These are phyloP conservation scores for Colletotrichum chrysophilum DNA, from an alignment of 2,329 filamentous ascomycete genomes.

Conservation along the genomic window DNA sequence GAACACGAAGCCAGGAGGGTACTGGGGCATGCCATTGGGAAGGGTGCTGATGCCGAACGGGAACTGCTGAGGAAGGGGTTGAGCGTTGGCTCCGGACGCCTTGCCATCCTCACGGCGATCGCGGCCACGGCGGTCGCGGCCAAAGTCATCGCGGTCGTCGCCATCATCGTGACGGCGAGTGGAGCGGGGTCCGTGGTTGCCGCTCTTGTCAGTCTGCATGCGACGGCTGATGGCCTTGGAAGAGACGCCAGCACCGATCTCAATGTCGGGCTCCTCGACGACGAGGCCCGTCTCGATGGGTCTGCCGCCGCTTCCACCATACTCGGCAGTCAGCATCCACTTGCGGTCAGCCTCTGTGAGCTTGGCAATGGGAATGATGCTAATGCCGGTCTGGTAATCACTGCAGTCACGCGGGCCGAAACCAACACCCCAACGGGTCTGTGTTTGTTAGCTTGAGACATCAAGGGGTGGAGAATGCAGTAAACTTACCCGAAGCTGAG, in stretches of 20 bases:
- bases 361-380: conserved; percentile 88
- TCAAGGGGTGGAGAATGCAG: background rate
- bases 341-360: conserved; percentile 96
- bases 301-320: conserved; percentile 87
- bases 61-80: conserved; percentile 32
- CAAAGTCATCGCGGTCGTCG: conserved; percentile 32
- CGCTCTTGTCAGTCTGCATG: conserved; percentile 73
- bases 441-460: background rate
- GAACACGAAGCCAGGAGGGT: conserved; percentile 43
- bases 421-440: conserved; percentile 97
- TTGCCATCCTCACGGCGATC: conserved; percentile 30
- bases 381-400: conserved; percentile 91
- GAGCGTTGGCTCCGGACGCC: conserved; percentile 23
- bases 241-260: conserved; percentile 96
- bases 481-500: conserved; percentile 71
- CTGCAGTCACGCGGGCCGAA: conserved; percentile 97
- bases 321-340: conserved; percentile 95
- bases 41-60: conserved; percentile 45
- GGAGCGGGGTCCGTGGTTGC: conserved; percentile 68
- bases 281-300: conserved; percentile 83
- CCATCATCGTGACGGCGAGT: conserved; percentile 44
- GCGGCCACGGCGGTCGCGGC: conserved; percentile 34
- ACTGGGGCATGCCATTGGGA: conserved; percentile 48
- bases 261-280: conserved; percentile 97
- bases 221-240: conserved; percentile 82